A percentile compares a stretch with the other conserved stretches of the same genome.
phyloP scores from a whole-genome alignment of 2,329 filamentous ascomycete genomes.

The Uncinocarpus reesii region DNA sequence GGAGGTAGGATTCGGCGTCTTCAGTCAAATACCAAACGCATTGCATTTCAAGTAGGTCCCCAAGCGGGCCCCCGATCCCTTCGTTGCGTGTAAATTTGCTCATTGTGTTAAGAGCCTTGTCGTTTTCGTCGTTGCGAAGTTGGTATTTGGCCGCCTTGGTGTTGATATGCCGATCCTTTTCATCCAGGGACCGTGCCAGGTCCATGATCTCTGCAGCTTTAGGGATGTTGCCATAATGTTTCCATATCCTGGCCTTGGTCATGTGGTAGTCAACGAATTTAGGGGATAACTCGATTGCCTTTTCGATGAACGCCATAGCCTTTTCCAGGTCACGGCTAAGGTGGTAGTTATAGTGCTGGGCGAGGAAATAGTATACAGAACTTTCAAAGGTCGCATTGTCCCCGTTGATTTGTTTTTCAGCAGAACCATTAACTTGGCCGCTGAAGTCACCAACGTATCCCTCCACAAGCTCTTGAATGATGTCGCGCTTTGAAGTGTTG shows the following conservation, averaged over 20 bases:
- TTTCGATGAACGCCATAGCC: slow-evolving; percentile 72
- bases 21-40: slow-evolving; percentile 95
- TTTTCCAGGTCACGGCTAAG: slow-evolving; percentile 73
- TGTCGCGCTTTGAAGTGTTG: slow-evolving; percentile 65
- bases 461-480: slow-evolving; percentile 63
- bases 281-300: slow-evolving; percentile 67
- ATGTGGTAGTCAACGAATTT: slow-evolving; percentile 84
- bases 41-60: slow-evolving; percentile 94
- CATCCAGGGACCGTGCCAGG: slow-evolving; percentile 70
- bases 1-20: slow-evolving; percentile 79
- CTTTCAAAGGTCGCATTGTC: slow-evolving; percentile 55
- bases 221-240: slow-evolving; percentile 69
- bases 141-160: slow-evolving; percentile 97
- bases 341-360: slow-evolving; percentile 93
- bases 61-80: slow-evolving; percentile 72
- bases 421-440: slow-evolving; percentile 41
- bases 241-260: slow-evolving; percentile 90
- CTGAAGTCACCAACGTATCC: slow-evolving; percentile 55
- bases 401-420: slow-evolving; percentile 39
- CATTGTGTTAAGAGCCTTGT: slow-evolving; percentile 76
- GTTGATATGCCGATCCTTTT: slow-evolving; percentile 93
- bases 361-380: slow-evolving; percentile 82
- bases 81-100: slow-evolving; percentile 91
- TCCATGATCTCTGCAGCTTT: slow-evolving; percentile 86
- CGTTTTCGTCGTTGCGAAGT: slow-evolving; percentile 81